Evolutionary conservation across 306 rosid genomes (phyloP).

Genomic region (Trichosanthes truncata): DNA sequence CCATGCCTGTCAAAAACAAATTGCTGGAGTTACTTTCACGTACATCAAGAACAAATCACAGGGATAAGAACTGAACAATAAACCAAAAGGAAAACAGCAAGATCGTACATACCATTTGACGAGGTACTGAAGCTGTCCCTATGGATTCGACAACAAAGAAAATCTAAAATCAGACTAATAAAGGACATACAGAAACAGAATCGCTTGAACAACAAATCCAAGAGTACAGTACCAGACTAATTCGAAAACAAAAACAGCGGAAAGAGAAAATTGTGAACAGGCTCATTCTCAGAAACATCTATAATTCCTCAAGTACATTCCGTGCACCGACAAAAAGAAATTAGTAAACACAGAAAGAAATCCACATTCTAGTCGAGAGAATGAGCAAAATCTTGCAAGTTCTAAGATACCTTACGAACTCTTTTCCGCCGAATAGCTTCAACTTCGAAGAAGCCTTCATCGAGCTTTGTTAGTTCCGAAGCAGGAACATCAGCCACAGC

Average conservation of each 20-base stretch:
- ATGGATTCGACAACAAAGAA: background rate
- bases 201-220: background rate
- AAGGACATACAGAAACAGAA: background rate
- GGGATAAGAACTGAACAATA: background rate
- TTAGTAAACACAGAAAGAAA: no score
- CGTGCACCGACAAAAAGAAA: background rate
- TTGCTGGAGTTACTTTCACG: background rate
- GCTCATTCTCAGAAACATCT: background rate
- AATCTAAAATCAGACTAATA: constrained; percentile 9
- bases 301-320: background rate
- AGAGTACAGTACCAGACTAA: background rate
- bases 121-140: constrained; percentile 83
- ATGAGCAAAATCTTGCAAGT: background rate
- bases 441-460: constrained; percentile 66
- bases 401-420: constrained; percentile 51
- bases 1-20: constrained; percentile 42
- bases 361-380: background rate
- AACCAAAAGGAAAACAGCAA: background rate
- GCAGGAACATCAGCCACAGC: constrained; percentile 4
- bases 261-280: background rate
- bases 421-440: constrained; percentile 77
- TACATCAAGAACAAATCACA: background rate
- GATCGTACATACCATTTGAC: constrained; percentile 67
- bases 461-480: constrained; percentile 33
- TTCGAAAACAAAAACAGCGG: background rate